Conservation (phyloP, 345 rosid genomes). For the Cardamine occulta region DNA sequence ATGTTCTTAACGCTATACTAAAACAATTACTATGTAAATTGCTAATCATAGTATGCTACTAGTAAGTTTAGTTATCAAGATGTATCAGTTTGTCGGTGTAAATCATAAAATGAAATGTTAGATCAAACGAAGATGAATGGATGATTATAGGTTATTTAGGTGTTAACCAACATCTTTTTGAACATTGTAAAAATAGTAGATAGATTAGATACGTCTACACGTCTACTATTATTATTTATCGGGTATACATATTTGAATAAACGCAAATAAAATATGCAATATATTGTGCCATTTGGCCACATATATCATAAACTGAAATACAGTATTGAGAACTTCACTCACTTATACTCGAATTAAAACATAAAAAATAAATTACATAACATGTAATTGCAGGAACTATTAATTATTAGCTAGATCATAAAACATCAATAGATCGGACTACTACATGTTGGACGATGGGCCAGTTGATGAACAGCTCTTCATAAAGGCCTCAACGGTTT, state of each 20-base stretch:
- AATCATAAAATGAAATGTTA: neutral
- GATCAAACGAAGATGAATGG: neutral
- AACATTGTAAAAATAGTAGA: neutral
- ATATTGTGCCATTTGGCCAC: neutral
- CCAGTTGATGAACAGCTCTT: conserved; percentile 28
- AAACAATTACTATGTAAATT: neutral
- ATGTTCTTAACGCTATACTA: neutral
- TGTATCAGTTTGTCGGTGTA: neutral
- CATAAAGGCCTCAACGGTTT: conserved; percentile 49
- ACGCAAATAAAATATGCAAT: conserved; percentile 8
- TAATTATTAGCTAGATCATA: conserved; percentile 7
- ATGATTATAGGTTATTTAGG: neutral
- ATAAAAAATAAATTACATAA: neutral
- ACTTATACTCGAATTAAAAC: neutral
- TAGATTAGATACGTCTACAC: neutral
- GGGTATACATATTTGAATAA: conserved; percentile 9
- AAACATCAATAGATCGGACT: neutral
- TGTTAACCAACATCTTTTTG: neutral
- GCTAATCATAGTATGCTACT: neutral
- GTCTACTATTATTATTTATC: neutral
- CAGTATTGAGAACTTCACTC: neutral
- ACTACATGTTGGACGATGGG: conserved; percentile 22
- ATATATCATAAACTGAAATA: neutral
- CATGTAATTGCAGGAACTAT: neutral
- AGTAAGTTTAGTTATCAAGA: neutral